These are phyloP conservation scores for Neurospora tetraspora DNA, from an alignment of 495 filamentous ascomycete species.

Conservation along the genomic window DNA sequence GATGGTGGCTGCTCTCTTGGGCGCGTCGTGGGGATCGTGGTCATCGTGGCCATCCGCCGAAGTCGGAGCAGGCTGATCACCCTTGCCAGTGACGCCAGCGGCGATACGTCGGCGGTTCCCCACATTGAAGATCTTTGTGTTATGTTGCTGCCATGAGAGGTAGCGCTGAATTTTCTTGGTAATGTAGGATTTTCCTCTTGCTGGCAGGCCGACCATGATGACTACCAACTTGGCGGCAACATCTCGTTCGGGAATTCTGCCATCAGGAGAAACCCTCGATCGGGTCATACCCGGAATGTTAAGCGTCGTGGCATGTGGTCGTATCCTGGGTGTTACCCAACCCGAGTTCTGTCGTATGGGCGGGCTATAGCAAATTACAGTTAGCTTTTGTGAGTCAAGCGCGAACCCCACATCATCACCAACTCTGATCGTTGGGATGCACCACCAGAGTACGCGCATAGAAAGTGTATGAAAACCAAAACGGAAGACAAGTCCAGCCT, in stretches of 20 bases:
- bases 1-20: constrained; percentile 36
- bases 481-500: background rate
- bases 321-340: constrained; percentile 47
- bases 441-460: background rate
- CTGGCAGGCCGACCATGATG: constrained; percentile 95
- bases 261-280: constrained; percentile 89
- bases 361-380: constrained; percentile 27
- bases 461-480: background rate
- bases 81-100: constrained; percentile 40
- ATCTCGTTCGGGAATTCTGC: constrained; percentile 82
- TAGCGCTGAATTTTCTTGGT: constrained; percentile 96
- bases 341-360: constrained; percentile 51
- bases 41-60: constrained; percentile 19
- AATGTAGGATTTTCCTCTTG: constrained; percentile 93
- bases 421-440: background rate
- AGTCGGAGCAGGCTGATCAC: constrained; percentile 14
- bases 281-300: constrained; percentile 84
- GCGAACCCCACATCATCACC: background rate
- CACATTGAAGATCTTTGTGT: constrained; percentile 93
- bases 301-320: constrained; percentile 70
- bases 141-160: constrained; percentile 93
- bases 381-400: constrained; percentile 10
- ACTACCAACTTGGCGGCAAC: constrained; percentile 93
- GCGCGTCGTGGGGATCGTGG: constrained; percentile 23
- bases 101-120: constrained; percentile 79